Percentiles rank a stretch among this genome's conserved stretches.
Evolutionary conservation across 345 rosid genomes (phyloP).

Genomic region (Sisymbrium irio): DNA sequence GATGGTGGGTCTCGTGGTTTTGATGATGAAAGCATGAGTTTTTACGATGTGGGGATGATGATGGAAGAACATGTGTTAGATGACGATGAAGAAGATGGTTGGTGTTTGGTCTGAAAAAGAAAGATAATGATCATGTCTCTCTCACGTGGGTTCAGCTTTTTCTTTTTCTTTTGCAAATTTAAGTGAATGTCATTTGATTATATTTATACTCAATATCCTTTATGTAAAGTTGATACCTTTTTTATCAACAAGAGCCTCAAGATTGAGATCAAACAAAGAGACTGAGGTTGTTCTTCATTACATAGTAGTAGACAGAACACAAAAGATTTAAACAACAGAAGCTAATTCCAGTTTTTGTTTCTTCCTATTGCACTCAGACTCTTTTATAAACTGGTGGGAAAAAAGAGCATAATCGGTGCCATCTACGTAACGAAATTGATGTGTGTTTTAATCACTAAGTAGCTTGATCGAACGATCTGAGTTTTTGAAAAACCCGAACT

Average conservation of each 20-base stretch:
- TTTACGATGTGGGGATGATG: constrained; percentile 40
- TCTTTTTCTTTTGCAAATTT: constrained; percentile 6
- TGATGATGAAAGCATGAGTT: constrained; percentile 27
- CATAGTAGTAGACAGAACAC: constrained; percentile 23
- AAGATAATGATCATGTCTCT: constrained; percentile 28
- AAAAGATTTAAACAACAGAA: background rate
- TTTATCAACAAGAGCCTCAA: background rate
- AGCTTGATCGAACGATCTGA: background rate
- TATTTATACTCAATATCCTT: background rate
- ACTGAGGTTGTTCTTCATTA: constrained; percentile 18
- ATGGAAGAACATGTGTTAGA: constrained; percentile 34
- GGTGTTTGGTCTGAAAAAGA: constrained; percentile 47
- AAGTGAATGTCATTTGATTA: constrained; percentile 6
- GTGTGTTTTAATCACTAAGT: constrained; percentile 20
- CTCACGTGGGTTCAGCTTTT: constrained; percentile 19
- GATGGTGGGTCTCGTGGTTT: constrained; percentile 17
- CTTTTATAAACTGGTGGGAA: constrained; percentile 17
- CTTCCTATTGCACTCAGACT: constrained; percentile 28
- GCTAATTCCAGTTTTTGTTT: constrained; percentile 15
- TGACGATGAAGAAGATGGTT: constrained; percentile 53
- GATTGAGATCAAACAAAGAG: constrained; percentile 7
- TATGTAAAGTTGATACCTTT: constrained; percentile 6
- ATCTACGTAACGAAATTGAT: constrained; percentile 13
- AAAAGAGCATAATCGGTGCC: constrained; percentile 23
- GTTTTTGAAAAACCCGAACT: constrained; percentile 1